These are phyloP conservation scores for Thermochaetoides dissita DNA, from an alignment of 2,329 filamentous ascomycete species.

Conservation along the genomic window DNA sequence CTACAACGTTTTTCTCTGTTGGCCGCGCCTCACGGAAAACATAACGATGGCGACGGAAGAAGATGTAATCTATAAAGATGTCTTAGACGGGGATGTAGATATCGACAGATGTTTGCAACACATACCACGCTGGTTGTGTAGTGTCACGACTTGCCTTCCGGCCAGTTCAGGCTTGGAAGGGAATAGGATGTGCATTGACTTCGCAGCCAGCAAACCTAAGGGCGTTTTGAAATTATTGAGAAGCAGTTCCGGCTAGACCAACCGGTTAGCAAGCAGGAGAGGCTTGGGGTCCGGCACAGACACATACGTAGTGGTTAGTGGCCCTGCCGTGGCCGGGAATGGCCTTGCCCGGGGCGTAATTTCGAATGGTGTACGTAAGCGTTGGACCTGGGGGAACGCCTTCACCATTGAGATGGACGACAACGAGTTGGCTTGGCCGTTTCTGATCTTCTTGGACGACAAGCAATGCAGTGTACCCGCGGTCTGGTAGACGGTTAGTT, in stretches of 20 bases:
- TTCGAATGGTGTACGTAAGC: conserved; percentile 81
- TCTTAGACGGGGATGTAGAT: not conserved
- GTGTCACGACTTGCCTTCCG: conserved; percentile 77
- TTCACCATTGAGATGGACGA: conserved; percentile 51
- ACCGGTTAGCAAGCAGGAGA: conserved; percentile 3
- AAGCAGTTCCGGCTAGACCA: conserved; percentile 28
- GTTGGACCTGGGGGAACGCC: conserved; percentile 60
- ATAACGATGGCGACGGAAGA: conserved; percentile 79
- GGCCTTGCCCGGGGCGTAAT: conserved; percentile 79
- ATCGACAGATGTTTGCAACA: not conserved
- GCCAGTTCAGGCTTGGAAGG: conserved; percentile 70
- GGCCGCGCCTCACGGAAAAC: conserved; percentile 78
- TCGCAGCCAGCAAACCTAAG: conserved; percentile 73
- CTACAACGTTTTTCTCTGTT: conserved; percentile 76
- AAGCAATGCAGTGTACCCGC: conserved; percentile 70
- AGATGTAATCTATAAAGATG: conserved; percentile 60
- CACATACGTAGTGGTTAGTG: conserved; percentile 57
- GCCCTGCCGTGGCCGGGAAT: conserved; percentile 79
- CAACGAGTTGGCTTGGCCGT: conserved; percentile 63
- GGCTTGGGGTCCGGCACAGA: conserved; percentile 70
- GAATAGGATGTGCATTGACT: conserved; percentile 68
- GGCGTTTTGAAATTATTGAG: conserved; percentile 94
- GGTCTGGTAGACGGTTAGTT: conserved; percentile 25
- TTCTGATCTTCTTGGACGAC: conserved; percentile 85
- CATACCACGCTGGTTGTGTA: conserved; percentile 67